Base-by-base conservation (phyloP, 1,284 basidiomycete species). In the Moniliophthora roreri region DNA sequence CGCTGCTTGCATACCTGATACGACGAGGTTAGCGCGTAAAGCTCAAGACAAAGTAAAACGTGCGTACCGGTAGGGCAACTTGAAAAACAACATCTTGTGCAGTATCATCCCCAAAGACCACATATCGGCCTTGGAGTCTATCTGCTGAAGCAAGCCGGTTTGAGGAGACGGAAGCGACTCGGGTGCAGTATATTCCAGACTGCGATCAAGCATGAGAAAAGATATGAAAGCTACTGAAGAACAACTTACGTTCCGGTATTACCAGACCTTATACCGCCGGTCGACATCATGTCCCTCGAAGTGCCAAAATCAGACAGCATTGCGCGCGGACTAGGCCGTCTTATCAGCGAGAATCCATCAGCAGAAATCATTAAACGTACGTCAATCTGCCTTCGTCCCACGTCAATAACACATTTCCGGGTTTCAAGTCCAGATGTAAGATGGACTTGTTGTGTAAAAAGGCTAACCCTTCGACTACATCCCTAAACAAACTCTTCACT, bases 241-340 rank as follows among this genome's bases (percentile, higher is more conserved):
- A 23, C 13, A 26, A 87, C 94, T 69, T 75, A 92, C 77, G 94
- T 97, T 58, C 95, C 94, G 16, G 94, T 97, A 66, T 96, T 93
- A 6, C 95, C 95, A 1, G 91, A 91, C 15, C 93, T 80, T 32
- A 78, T 71, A 13, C 82, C 72, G 11, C 83, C 77, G 2, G 81
- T 79, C 39, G 83, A 81, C 4, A 95, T 75, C 86, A 91, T 92
- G 63, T 95, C 93, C 46, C 91, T 84, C 10, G 93, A 95, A 0
- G 94, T 96, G 3, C 95, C 95, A 69, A 98, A 98, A 63, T 98
- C 95, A 1, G 93, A 93, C 10, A 97, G 76, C 87, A 96, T 89
- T 0, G 92, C 93, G 58, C 88, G 78, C 16, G 89, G 89, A 56
- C 89, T 91, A 52, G 13, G 46, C 6, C 24, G 20, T 16, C 5